Base-by-base conservation (phyloP, 441 rosid species). In the Macaranga tanarius region DNA sequence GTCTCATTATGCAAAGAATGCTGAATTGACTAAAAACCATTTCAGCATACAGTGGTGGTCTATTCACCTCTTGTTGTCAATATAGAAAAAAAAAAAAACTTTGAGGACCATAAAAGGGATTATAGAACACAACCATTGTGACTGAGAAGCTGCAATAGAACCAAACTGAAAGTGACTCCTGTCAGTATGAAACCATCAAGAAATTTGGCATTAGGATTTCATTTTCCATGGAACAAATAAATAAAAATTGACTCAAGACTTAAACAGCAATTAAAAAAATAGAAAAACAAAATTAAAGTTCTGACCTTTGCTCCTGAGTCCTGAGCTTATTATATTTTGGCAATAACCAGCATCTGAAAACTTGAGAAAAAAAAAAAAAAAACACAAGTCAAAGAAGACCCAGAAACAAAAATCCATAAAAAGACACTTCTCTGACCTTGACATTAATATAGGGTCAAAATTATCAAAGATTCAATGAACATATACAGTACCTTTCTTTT, bases 301-400 rank as follows among this genome's bases (percentile, higher is more conserved):
- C 31, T 20, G 31, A 12, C 31, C 54, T 23, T 38, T 52, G 1
- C 28, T 34, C 19, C 60, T 7, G 28, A 44, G 42, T 34, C 28
- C 60, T 7, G 28, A 44, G 42, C 69, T n/a, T 15, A 38, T 15
- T 40, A 62, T 40, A 62, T 67, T 34, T 7, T 67, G 23, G 19
- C 52, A 56, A 56, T 20, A 15, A 13, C 61, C 55, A 66, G 42
- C 47, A 13, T 20, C 42, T 68, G 19, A 17, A 9, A 68, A 40
- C 7, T 2, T 20, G 31, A 5, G 11, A 22, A 69, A 69, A 44
- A 25, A 9, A 22, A 22, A 69, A 56, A 44, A 25, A 10, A 22
- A 25, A 16, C 22, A n/a, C 22, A 70, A 45, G 73, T 70, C 73
- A 12, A 45, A 25, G 73, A 3, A 45, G 56, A 70, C 65, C 65